Conservation (phyloP, 192 early-diverging fungal species). For the Coemansia sp. region DNA sequence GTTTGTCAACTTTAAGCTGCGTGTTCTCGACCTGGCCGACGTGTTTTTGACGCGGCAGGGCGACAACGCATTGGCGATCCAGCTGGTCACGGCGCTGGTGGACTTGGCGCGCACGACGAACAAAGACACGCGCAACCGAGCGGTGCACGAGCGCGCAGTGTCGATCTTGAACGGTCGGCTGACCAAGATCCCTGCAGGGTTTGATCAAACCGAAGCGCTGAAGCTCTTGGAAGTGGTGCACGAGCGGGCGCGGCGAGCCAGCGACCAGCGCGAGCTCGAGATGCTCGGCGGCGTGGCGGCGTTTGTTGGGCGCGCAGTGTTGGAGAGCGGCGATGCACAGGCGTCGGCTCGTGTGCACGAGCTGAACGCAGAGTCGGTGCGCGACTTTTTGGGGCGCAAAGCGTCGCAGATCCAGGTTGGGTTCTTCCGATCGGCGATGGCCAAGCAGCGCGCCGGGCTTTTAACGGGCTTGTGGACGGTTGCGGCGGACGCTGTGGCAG, state of each 20-base stretch:
- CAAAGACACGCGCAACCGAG: slow-evolving; percentile 59
- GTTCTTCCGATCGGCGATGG: slow-evolving; percentile 57
- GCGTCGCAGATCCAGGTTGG: slow-evolving; percentile 66
- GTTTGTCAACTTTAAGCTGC: slow-evolving; percentile 87
- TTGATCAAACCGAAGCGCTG: slow-evolving; percentile 58
- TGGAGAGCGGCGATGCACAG: slow-evolving; percentile 29
- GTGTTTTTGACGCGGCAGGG: slow-evolving; percentile 72
- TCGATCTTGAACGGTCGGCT: slow-evolving; percentile 64
- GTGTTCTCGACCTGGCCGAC: slow-evolving; percentile 79
- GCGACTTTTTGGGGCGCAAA: slow-evolving; percentile 75
- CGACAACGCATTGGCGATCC: slow-evolving; percentile 68
- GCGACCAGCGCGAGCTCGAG: slow-evolving; percentile 54
- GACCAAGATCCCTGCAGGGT: slow-evolving; percentile 60
- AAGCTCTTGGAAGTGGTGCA: slow-evolving; percentile 67
- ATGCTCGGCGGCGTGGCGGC: slow-evolving; percentile 61
- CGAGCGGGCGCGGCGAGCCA: slow-evolving; percentile 68
- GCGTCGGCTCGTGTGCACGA: slow-evolving; percentile 40
- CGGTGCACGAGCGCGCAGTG: slow-evolving; percentile 68
- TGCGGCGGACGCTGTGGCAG: slow-evolving; percentile 54
- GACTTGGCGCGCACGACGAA: slow-evolving; percentile 58
- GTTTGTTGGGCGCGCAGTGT: slow-evolving; percentile 59
- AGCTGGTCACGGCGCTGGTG: slow-evolving; percentile 69
- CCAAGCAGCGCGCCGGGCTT: slow-evolving; percentile 22
- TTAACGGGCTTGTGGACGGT: slow-evolving; percentile 66
- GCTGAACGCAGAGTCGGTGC: slow-evolving; percentile 61